phyloP scores from a whole-genome alignment of 225 moss, liverwort and hornwort genomes.

The Pleurozium schreberi region DNA sequence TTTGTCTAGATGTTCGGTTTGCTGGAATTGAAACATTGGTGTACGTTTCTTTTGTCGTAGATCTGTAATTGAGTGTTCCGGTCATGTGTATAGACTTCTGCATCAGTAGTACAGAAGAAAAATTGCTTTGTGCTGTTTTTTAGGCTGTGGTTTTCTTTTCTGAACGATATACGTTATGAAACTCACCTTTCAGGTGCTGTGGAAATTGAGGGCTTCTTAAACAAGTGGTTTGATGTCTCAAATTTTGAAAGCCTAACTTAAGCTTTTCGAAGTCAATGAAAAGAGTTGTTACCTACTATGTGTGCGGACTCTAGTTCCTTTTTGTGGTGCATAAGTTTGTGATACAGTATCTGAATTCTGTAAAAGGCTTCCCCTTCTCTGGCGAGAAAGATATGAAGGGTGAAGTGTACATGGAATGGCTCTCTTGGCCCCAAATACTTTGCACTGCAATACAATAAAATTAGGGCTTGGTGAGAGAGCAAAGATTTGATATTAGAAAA shows the following conservation, averaged over 20 bases:
- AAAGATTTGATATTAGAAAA: background rate
- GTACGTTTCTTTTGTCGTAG: conserved; percentile 5
- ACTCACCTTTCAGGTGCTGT: background rate
- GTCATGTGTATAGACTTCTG: conserved; percentile 14
- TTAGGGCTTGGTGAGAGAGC: background rate
- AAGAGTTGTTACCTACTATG: background rate
- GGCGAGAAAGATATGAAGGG: background rate
- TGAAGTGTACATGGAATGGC: background rate
- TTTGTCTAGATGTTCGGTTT: conserved; percentile 1
- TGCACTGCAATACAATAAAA: background rate
- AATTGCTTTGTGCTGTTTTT: background rate
- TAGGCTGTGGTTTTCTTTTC: background rate
- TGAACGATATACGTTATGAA: background rate
- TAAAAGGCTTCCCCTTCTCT: background rate
- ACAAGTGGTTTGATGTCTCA: background rate
- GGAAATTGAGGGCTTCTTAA: background rate
- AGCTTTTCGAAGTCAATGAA: background rate
- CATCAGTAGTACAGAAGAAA: background rate
- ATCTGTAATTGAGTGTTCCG: conserved; percentile 1
- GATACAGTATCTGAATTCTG: background rate
- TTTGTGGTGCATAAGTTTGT: background rate
- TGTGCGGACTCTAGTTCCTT: background rate
- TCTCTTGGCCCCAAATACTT: background rate
- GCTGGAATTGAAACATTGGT: background rate
- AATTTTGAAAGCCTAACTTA: background rate